Base-by-base conservation (phyloP, 495 filamentous ascomycete species). In the Endocarpon pusillum region DNA sequence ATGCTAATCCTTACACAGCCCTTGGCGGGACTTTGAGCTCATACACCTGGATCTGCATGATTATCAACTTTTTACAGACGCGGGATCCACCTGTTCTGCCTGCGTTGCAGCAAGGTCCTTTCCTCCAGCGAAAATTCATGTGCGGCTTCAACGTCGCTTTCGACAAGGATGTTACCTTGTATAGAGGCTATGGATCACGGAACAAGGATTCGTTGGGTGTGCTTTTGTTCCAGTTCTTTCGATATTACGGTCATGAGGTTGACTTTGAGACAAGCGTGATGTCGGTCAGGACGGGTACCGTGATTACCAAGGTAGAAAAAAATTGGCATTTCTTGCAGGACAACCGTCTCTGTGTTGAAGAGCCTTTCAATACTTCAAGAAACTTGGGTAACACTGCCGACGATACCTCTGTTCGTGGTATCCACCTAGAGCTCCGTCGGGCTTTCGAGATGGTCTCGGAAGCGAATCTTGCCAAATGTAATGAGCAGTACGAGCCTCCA, bases 21-120 rank as follows among this genome's bases (percentile, higher is more conserved):
- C 73, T 86, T 45, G 89, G 91, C 36, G 91, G 84, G 27, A 97
- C 89, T 4, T 61, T 97, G 17, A 94, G 89, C 53, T 96, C 91
- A 7, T 97, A 97, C 48, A 93, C 89, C n/a, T 97, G 89, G 89
- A 94, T 94, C 51, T 96, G 89, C 59, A 73, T 96, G 70, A 93
- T 96, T 42, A 77, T 97, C 45, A 89, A 85, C 40, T 97, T 96
- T 51, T 66, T 97, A 21, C 89, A 97, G 54, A 78, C 81, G 20
- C 72, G 89, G 44, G 65, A 83, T 39, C 84, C 87, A 27, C 86
- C 86, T 0, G 68, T 97, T 27, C 57, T 97, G 15, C 89, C 89
- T 4, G 75, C 81, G 18, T 67, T 97, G 7, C 91, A 94, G 44
- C 74, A 84, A 40, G 65, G 69, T 10, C 69, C 78, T 4, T 70